Base-by-base conservation (phyloP, 1,284 basidiomycete genomes). In the Gomphus sp. region DNA sequence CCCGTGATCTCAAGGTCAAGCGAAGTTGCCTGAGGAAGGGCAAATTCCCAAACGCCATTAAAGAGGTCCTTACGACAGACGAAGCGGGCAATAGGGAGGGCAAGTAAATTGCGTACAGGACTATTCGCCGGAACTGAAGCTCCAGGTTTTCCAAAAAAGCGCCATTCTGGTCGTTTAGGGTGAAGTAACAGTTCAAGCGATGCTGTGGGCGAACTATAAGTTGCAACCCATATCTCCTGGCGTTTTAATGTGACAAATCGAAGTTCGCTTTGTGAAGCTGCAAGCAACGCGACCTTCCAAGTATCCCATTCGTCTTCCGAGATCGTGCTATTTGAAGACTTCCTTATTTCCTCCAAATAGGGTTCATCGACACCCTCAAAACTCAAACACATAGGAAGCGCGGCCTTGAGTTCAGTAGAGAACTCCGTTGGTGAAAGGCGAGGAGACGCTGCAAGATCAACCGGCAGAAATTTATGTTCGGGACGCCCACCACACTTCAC, bases 401-500 rank as follows among this genome's bases (percentile, higher is more conserved):
- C 76, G 1, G 84, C 79, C 69, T 94, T 96, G 60, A 97, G 77
- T 60, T 81, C 77, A 63, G 81, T 80, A 31, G 86, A 82, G 67
- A 97, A 97, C 6, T 79, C 74, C 22, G 79, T 77, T 0, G 94
- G 93, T 14, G 79, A 74, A 7, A 90, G 69, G 18, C 89, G 82
- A 18, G 79, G 74, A 44, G 79, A 66, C 1, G 72, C 66, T 2
- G 63, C 65, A 33, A 80, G 66, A 62, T 87, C 80, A 62, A 91
- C 75, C 2, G 73, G 70, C 36, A 72, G 67, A 63, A 85, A 85
- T 63, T 86, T 86, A 70, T 98, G 94, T 64, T 93, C 87, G 0
- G 95, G 95, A 60, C 92, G 84, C 28, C 93, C 93, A 47, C 91
- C 91, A 67, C 94, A 97, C 64, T 84, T 85, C 63, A 80, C 80